Evolutionary conservation across 306 rosid species (phyloP), one percentile per base, ranked within the genome.

Genomic region (Spatholobus suberectus): DNA sequence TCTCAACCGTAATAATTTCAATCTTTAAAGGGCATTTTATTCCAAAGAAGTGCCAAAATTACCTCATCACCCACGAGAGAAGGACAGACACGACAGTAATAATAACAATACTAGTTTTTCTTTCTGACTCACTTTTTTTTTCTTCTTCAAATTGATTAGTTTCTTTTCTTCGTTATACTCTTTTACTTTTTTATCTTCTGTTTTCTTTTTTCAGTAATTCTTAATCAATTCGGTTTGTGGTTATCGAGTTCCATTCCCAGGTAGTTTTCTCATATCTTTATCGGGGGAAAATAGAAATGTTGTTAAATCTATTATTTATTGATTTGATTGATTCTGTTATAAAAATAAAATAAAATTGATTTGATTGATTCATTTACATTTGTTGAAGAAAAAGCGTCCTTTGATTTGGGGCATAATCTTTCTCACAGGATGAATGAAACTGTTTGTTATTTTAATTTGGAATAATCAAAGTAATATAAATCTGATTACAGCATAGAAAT

Each of bases 21-120:
- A 54, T 81, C 54, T 73, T 83, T 40, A 0, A 78, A 86, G 88
- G 92, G 79, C 80, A 21, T 81, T 79, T 87, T 52, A 72, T 57
- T 83, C 63, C 11, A 8, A 55, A 69, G 5, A 89, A 72, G 69
- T 76, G 70, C 87, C 89, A 88, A 86, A 2, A 44, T 81, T 58
- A 32, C 71, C 66, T 80, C 63, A n/a, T 70, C 75, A n/a, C 54
- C 41, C 83, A 70, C 6, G 13, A 20, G 35, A 80, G 65, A 55
- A 68, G 49, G 81, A 44, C 77, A 44, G 17, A 71, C 81, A 83
- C 78, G 75, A 5, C 79, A 72, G 17, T 12, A 40, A 80, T 1
- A 52, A 55, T 20, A 43, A 75, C 7, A 35, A 70, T 68, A 52
- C 11, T 62, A 1, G 24, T 81, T 65, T 2, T 70, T 47, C n/a